Evolutionary conservation across 2,329 filamentous ascomycete species (phyloP).

Genomic region (Talaromyces piceae): DNA sequence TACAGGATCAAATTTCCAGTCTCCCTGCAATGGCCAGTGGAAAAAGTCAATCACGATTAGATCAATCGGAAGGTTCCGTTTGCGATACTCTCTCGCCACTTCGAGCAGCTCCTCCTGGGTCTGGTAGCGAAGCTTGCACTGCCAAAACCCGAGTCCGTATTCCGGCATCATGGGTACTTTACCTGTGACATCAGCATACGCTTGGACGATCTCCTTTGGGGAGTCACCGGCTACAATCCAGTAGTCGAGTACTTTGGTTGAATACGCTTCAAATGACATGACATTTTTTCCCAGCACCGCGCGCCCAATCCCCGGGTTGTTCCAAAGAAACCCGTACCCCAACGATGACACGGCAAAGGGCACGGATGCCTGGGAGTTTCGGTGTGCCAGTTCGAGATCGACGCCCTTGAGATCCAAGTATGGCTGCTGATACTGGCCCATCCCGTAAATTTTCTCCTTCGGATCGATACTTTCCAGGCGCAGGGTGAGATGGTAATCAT

Average conservation of each 20-base stretch:
- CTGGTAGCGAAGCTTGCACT: constrained; percentile 58
- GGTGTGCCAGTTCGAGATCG: constrained; percentile 58
- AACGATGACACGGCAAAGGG: constrained; percentile 54
- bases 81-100: constrained; percentile 54
- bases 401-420: constrained; percentile 55
- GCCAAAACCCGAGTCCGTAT: constrained; percentile 59
- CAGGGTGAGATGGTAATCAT: constrained; percentile 51
- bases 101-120: constrained; percentile 57
- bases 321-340: constrained; percentile 60
- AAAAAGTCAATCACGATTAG: constrained; percentile 63
- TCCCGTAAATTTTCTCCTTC: constrained; percentile 58
- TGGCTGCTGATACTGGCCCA: constrained; percentile 63
- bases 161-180: constrained; percentile 61
- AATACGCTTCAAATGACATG: constrained; percentile 55
- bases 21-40: constrained; percentile 60
- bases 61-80: constrained; percentile 51
- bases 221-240: constrained; percentile 55
- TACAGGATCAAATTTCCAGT: constrained; percentile 58
- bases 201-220: constrained; percentile 49
- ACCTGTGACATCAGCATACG: constrained; percentile 52
- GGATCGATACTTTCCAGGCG: constrained; percentile 50
- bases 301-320: constrained; percentile 55
- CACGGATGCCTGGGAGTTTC: constrained; percentile 59
- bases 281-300: constrained; percentile 55
- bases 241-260: constrained; percentile 53